Percentiles rank a stretch among this genome's conserved stretches.
These are phyloP conservation scores for Globisporangium uncinulatum DNA, from an alignment of 352 stramenopile species.

Conservation along the genomic window DNA sequence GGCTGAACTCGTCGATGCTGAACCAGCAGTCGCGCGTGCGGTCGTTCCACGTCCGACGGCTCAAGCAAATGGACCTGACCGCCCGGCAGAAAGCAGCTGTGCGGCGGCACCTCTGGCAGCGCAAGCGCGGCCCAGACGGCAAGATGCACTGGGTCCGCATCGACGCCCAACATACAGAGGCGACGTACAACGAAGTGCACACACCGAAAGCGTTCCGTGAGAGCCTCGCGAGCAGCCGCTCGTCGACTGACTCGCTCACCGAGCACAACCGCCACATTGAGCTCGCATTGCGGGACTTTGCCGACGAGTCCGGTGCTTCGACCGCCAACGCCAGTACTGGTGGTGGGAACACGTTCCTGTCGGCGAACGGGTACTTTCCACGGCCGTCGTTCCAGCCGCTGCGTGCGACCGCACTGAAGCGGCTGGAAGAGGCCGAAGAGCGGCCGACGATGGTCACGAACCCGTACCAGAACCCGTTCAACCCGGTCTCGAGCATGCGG, in stretches of 20 bases:
- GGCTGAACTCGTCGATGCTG: constrained; percentile 64
- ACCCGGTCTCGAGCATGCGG: constrained; percentile 44
- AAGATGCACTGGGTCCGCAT: constrained; percentile 74
- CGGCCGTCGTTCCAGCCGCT: constrained; percentile 42
- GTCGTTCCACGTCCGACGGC: constrained; percentile 76
- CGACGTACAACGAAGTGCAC: constrained; percentile 15
- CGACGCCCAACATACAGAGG: constrained; percentile 32
- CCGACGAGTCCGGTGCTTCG: constrained; percentile 34
- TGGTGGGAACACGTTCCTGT: constrained; percentile 12
- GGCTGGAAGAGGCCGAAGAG: constrained; percentile 29
- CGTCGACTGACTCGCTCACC: constrained; percentile 49
- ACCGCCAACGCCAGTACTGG: constrained; percentile 24
- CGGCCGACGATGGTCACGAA: constrained; percentile 68
- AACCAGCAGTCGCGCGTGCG: constrained; percentile 79
- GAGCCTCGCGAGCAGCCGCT: constrained; percentile 7
- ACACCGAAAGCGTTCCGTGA: constrained; percentile 18
- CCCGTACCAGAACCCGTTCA: constrained; percentile 63
- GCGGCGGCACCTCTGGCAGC: constrained; percentile 56
- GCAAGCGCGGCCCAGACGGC: constrained; percentile 47
- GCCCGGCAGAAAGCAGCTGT: constrained; percentile 63
- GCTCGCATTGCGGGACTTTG: constrained; percentile 73
- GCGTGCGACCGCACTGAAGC: constrained; percentile 21
- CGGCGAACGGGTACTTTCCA: constrained; percentile 33
- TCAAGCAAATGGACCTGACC: constrained; percentile 80
- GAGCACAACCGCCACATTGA: constrained; percentile 72